Base-by-base conservation (phyloP, 768 basidiomycete species). In the Boletus eberwhitei region DNA sequence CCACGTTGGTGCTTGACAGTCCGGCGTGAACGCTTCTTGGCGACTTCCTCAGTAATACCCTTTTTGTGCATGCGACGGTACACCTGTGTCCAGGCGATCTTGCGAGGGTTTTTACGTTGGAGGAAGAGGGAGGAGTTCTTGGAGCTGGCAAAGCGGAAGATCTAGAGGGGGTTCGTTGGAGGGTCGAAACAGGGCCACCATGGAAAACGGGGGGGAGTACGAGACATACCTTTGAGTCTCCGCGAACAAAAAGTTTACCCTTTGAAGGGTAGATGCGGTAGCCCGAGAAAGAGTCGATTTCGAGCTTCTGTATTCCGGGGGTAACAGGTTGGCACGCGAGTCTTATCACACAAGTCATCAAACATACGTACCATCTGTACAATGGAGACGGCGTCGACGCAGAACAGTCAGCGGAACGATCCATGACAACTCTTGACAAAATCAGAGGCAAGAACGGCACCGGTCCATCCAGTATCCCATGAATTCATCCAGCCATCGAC, bases 61-160 rank as follows among this genome's bases (percentile, higher is more conserved):
- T 99, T 99, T 86, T 96, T 97, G 86, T 98, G 97, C 88, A 97
- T 92, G 66, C 94, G 89, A 62, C 92, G 89, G 83, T 90, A 96
- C 58, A 89, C 84, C 66, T 79, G 76, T 37, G 96, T 98, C 96
- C 96, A 98, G 60, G 96, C 88, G 77, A 98, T 94, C 85, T 98
- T 98, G 72, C 97, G 92, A 49, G 97, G 97, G 82, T 99, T 98
- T 82, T 99, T 99, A 79, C 96, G 91, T 76, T 99, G 97, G 55
- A 90, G 79, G 87, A 98, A 98, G 62, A 99, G 88, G 57, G 96
- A 98, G 58, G 94, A 83, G 70, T 86, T 90, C 85, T 98, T 98
- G 60, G 91, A 90, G 72, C 75, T 79, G 64, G 87, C 81, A 78
- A 98, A 98, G 74, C 96, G 93, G 89, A 96, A 98, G 73, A 93